Conservation (phyloP, 2,329 filamentous ascomycete genomes). For the Talaromyces amestolkiae region DNA sequence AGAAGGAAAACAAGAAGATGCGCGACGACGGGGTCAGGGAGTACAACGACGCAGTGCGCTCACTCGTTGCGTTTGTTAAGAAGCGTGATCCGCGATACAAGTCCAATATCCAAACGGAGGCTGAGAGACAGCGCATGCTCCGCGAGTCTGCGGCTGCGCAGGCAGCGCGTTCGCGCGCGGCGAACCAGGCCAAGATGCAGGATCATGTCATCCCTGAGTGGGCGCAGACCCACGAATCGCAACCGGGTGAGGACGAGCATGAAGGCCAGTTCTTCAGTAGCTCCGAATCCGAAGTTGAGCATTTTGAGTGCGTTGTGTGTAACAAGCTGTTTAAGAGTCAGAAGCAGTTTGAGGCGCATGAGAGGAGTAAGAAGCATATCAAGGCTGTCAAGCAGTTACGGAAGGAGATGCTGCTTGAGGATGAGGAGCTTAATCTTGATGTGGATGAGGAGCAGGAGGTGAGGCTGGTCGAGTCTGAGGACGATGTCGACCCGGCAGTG, state of each 20-base stretch:
- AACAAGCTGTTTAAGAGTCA: conserved; percentile 78
- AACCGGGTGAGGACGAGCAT: conserved; percentile 33
- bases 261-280: conserved; percentile 49
- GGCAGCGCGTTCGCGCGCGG: conserved; percentile 76
- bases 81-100: conserved; percentile 88
- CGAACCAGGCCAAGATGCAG: conserved; percentile 71
- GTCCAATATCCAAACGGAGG: conserved; percentile 72
- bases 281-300: conserved; percentile 51
- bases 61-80: conserved; percentile 80
- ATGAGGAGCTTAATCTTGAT: conserved; percentile 48
- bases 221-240: conserved; percentile 52
- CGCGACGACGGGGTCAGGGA: conserved; percentile 80
- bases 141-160: conserved; percentile 79
- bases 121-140: conserved; percentile 73
- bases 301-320: conserved; percentile 63
- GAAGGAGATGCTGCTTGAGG: conserved; percentile 79
- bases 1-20: conserved; percentile 86
- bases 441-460: conserved; percentile 18
- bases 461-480: not conserved
- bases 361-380: conserved; percentile 93
- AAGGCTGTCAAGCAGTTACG: conserved; percentile 80
- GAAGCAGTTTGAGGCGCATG: conserved; percentile 85
- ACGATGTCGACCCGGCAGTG: not conserved
- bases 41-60: conserved; percentile 88
- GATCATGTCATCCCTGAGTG: conserved; percentile 68